Evolutionary conservation across 768 basidiomycete species (phyloP).

Genomic region (Mycena metata): DNA sequence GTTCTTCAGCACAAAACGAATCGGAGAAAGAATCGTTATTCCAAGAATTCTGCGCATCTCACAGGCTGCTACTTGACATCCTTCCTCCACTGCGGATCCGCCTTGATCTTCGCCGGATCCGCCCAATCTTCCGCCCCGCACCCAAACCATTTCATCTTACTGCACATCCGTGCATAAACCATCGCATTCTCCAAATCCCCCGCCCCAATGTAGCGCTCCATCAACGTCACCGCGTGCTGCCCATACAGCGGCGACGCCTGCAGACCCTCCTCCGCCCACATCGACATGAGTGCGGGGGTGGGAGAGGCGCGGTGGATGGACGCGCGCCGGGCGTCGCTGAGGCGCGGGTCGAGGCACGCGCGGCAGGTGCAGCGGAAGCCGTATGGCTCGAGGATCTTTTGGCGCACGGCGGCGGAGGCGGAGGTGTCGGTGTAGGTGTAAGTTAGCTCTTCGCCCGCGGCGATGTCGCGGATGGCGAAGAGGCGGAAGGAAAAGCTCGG

Average conservation of each 20-base stretch:
- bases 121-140: not conserved
- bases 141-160: not conserved
- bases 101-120: not conserved
- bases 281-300: conserved; percentile 2
- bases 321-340: conserved; percentile 7
- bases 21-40: too few relatives aligned
- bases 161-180: not conserved
- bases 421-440: conserved; percentile 41
- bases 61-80: not conserved
- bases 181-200: conserved; percentile 7
- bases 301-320: not conserved
- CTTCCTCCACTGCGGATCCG: not conserved
- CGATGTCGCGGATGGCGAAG: conserved; percentile 45
- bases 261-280: not conserved
- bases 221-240: not conserved
- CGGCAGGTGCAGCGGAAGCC: conserved; percentile 49
- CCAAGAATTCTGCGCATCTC: too few relatives aligned
- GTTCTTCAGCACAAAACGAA: too few relatives aligned
- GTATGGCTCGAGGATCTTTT: conserved; percentile 45
- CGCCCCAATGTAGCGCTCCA: not conserved
- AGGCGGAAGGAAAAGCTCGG: conserved; percentile 32
- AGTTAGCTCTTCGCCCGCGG: conserved; percentile 50
- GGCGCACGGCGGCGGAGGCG: conserved; percentile 40
- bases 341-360: conserved; percentile 41
- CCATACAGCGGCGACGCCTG: not conserved